Evolutionary conservation across 2,329 filamentous ascomycete genomes (phyloP), one percentile per base, ranked within the genome.

Genomic region (Cladosporium velox): DNA sequence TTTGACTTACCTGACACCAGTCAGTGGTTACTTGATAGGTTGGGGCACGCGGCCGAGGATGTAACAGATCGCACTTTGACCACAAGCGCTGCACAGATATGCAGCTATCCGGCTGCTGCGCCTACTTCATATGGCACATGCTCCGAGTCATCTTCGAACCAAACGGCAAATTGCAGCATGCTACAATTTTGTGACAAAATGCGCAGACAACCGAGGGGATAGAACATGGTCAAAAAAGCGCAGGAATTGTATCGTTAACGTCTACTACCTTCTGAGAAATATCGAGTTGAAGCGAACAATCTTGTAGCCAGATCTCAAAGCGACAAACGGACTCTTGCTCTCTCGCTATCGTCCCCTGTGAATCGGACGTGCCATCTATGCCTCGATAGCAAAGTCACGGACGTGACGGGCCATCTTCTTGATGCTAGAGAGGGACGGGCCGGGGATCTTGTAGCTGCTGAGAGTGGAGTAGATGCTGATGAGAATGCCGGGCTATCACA

Each of bases 391-490:
- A 21, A 65, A 65, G 64, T 65, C 64, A 21, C 64, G 55, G 21
- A 47, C 64, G 64, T 65, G 64, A 28, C 64, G 55, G 14, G 62
- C 62, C 62, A 64, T 64, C 64, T 65, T 65, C 64, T 54, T 65
- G 55, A 65, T 65, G 41, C 66, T 65, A 44, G 68, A 72, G 55
- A 79, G 72, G 59, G 76, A 71, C 18, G 85, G 85, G 21, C 85
- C 85, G 26, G 84, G 85, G 52, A 86, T 85, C 26, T 73, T 70
- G 73, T 87, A 87, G 51, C 73, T 77, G 69, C 72, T 74, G 66
- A 83, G 73, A 41, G 75, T 72, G 63, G 78, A 72, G 82, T 88
- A 89, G 77, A 89, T 82, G 81, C 85, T 86, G 81, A 88, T 78
- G 67, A 81, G 70, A 72, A 90, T 86, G 67, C 87, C 87, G 14